Evolutionary conservation across 176 grass and related monocot species (phyloP), one percentile per base, ranked within the genome.

Genomic region (Miscanthus lutarioriparius): DNA sequence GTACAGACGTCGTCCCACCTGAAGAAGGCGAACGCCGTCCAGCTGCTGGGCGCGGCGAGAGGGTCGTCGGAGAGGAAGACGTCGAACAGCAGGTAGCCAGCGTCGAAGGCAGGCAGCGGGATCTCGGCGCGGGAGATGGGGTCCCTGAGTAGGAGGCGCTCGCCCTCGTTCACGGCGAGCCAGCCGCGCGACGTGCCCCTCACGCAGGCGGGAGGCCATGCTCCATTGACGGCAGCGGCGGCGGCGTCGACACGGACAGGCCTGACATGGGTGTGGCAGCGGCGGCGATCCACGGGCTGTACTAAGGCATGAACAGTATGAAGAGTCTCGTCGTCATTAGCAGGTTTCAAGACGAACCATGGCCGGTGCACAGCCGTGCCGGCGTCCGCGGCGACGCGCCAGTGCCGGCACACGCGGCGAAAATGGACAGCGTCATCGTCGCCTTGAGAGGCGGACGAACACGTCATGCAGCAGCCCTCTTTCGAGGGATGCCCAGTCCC

Each of bases 51-150:
- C 22, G 64, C 22, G 7, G 22, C 10, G 65, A 58, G 51, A n/a
- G 79, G 79, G 28, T 81, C 79, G 14, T 4, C 80, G 15, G 35
- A 59, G 67, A 82, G 80, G 48, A 80, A 82, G 65, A 71, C 14
- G n/a, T 56, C 38, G 20, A 38, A 23, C 45, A 58, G 2, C 48
- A 1, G 3, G 64, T 69, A 69, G 6, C 10, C 11, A 7, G 19
- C 32, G 80, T 67, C 64, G 30, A 70, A 53, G 6, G 35, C 26
- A 35, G 80, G 49, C 45, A 82, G 67, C 2, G 23, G 19, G 67
- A 71, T 37, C 66, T 72, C 48, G 33, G 35, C 35, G 35, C 13
- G 2, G 36, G 48, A 71, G 23, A 30, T 10, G 15, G n/a, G 80
- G 7, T 82, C 67, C 4, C 1, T 22, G 15, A 82, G 48, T 15